phyloP scores from a whole-genome alignment of 2,329 filamentous ascomycete species.

The Trichoderma lentiforme region DNA sequence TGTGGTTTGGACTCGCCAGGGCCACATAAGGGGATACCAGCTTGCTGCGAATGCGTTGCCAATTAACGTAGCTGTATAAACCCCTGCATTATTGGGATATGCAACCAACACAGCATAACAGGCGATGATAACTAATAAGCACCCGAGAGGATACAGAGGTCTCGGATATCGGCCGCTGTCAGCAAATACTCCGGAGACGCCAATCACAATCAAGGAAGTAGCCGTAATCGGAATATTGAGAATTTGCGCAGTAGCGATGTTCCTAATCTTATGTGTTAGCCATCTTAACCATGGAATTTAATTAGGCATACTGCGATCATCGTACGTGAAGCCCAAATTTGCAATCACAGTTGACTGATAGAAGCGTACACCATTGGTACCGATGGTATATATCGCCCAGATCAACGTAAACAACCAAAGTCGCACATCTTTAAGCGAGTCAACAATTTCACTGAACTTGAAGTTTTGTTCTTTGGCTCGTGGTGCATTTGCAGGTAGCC shows the following conservation, averaged over 20 bases:
- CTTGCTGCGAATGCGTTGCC: background rate
- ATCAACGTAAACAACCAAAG: background rate
- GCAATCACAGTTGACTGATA: background rate
- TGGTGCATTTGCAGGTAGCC: background rate
- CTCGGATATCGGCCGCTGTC: conserved; percentile 42
- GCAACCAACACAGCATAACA: background rate
- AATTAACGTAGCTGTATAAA: background rate
- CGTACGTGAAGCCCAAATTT: background rate
- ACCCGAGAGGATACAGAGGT: conserved; percentile 42
- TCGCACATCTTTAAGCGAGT: background rate
- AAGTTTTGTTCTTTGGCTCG: background rate
- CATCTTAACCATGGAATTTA: background rate
- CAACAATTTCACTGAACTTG: background rate
- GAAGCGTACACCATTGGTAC: background rate
- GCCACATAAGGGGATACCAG: background rate
- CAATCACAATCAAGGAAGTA: conserved; percentile 41
- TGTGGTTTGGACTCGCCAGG: background rate
- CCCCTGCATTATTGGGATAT: background rate
- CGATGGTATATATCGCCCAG: background rate
- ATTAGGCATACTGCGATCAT: background rate
- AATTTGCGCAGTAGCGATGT: conserved; percentile 36
- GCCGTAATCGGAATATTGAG: conserved; percentile 48
- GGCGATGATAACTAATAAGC: conserved; percentile 27
- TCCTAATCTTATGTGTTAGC: background rate
- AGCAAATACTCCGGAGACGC: conserved; percentile 39